Base-by-base conservation (phyloP, 306 rosid genomes). In the Gillenia trifoliata region DNA sequence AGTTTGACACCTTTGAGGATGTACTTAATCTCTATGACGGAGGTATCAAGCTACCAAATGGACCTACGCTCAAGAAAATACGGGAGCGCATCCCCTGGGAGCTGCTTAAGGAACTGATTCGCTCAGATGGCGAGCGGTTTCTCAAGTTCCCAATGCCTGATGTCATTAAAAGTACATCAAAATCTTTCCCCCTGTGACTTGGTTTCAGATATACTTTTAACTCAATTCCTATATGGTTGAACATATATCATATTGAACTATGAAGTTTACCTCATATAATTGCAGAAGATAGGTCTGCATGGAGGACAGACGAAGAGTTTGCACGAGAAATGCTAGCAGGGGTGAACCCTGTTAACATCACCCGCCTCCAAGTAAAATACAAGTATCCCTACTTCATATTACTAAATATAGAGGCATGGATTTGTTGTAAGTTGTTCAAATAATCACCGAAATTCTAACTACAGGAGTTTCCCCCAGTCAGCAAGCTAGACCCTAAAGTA, bases 291-390 rank as follows among this genome's bases (percentile, higher is more conserved):
- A 89, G 79, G 69, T 82, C 89, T 54, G 99, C 99, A 55, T 94
- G 99, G 99, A 86, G 99, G 69, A 86, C 97, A 5, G 98, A 92
- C 6, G 93, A 90, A 47, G 99, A 94, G 75, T 92, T 94, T 50
- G 93, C 66, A 55, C 82, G 99, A 78, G 98, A 94, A 89, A 94
- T 89, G 98, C 88, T 94, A 22, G 96, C 99, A 0, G 99, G 99
- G 31, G 96, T 94, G 59, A 94, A 92, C 80, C 99, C 99, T 36
- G 91, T 94, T n/a, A 74, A 86, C 75, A 90, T 94, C 41, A 61
- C 90, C 22, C 85, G 90, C 64, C 96, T 94, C 73, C 75, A 77
- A 70, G 99, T 92, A 87, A 66, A 68, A 56, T 45, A 38, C 13
- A 59, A 36, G 50, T 67, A 68, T 63, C 41, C 26, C 11, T 62